phyloP scores from a whole-genome alignment of 495 filamentous ascomycete genomes.

The Hypoxylon rickii region DNA sequence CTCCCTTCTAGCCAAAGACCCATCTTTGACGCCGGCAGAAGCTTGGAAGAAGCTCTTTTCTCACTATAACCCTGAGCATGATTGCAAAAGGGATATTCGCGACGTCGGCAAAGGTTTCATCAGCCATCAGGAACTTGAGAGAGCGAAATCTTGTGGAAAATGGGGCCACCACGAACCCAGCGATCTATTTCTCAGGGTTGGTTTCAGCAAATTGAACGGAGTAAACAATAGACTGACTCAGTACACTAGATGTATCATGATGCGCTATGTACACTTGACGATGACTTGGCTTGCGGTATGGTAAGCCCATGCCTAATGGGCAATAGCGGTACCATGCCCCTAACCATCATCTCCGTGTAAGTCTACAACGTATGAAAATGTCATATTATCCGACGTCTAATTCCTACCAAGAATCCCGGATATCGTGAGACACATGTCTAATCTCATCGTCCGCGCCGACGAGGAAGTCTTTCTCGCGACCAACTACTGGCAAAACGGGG shows the following conservation, averaged over 20 bases:
- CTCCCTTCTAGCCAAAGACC: conserved; percentile 58
- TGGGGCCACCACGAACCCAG: conserved; percentile 69
- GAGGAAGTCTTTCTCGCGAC: conserved; percentile 73
- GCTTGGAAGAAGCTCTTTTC: conserved; percentile 62
- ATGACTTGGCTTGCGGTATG: conserved; percentile 58
- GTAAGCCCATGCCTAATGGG: conserved; percentile 75
- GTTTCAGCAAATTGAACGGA: conserved; percentile 3
- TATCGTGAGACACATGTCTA: conserved; percentile 73
- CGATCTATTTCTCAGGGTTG: conserved; percentile 66
- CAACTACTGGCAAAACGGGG: conserved; percentile 73
- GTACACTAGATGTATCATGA: conserved; percentile 65
- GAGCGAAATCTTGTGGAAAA: conserved; percentile 63
- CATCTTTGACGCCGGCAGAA: conserved; percentile 54
- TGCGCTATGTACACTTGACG: conserved; percentile 63
- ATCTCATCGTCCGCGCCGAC: conserved; percentile 73
- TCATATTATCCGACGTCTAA: not conserved
- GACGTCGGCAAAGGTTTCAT: conserved; percentile 29
- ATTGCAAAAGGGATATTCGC: conserved; percentile 27
- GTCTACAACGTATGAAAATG: conserved; percentile 22
- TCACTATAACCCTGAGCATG: conserved; percentile 17
- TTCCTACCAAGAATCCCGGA: conserved; percentile 58
- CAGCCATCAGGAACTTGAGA: conserved; percentile 51
- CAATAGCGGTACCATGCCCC: conserved; percentile 64
- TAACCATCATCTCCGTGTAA: conserved; percentile 69
- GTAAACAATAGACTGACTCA: conserved; percentile 2